Base-by-base conservation (phyloP, 768 basidiomycete species). In the Lentinula guzmanii region DNA sequence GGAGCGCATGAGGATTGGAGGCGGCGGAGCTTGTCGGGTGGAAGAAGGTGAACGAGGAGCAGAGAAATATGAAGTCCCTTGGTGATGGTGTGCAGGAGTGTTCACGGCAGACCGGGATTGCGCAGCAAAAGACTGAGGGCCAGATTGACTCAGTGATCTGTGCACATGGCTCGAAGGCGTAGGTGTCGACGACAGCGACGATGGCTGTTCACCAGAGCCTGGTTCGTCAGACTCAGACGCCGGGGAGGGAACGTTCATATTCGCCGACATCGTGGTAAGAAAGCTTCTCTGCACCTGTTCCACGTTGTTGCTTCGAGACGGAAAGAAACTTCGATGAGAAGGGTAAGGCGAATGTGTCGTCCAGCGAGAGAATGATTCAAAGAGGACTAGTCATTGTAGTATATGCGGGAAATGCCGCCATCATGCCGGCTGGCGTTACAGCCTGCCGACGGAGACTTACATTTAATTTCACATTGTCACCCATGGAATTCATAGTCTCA, bases 41-140 rank as follows among this genome's bases (percentile, higher is more conserved):
- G 53, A 41, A 15, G 52, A 21, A 34, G 86, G 81, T 5, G 85
- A 82, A 34, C 75, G 66, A 11, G 76, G 66, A 41, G 73, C 67
- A 21, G 82, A 73, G 63, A 82, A 85, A 70, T 88, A 88, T 7
- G 88, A 89, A 16, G 87, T 85, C 60, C 86, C 89, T 65, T 85
- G 83, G 67, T 84, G 77, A 69, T 87, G 88, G 66, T 87, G 88
- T 15, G 75, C 77, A 37, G 86, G 86, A 6, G 83, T 82, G 41
- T 87, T 84, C 16, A 72, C 70, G 11, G 79, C 70, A 15, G 85
- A 83, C 82, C 84, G 84, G 33, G 13, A 16, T 34, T 52, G 52
- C 15, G 13, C 28, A 6, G 21, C 28, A 9, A 18, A 34, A 35
- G 31, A 18, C 62, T 79, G 80, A 24, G 24, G 24, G n/a, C 42